Percentiles rank a stretch among this genome's conserved stretches.
phyloP scores from a whole-genome alignment of 2,329 filamentous ascomycete genomes.

The Emergomyces pasteurianus region DNA sequence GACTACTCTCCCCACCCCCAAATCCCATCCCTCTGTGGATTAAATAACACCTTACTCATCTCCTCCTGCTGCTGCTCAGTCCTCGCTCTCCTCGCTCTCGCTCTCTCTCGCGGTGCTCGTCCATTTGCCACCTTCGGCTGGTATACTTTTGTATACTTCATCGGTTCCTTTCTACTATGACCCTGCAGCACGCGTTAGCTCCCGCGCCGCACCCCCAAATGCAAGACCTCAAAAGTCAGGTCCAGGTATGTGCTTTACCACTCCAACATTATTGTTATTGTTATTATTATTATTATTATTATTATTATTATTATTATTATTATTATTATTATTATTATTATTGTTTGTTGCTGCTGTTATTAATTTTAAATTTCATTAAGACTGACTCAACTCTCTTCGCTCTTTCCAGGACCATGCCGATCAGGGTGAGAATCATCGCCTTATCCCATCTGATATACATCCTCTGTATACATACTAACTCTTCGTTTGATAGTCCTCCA shows the following conservation, averaged over 20 bases:
- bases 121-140: background rate
- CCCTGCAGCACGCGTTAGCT: slow-evolving; percentile 36
- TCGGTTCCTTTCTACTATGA: background rate
- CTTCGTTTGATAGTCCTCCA: slow-evolving; percentile 41
- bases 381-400: background rate
- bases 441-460: no score
- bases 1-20: slow-evolving; percentile 8
- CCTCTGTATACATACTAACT: background rate
- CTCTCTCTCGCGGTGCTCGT: no score
- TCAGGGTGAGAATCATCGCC: slow-evolving; percentile 30
- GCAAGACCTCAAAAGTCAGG: slow-evolving; percentile 22
- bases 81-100: no score
- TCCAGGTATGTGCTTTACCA: slow-evolving; percentile 41
- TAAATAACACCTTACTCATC: slow-evolving; percentile 5
- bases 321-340: background rate
- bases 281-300: no score
- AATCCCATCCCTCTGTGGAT: background rate
- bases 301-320: background rate
- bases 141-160: background rate
- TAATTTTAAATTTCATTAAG: slow-evolving; percentile 13
- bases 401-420: slow-evolving; percentile 31
- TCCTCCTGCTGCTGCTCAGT: no score
- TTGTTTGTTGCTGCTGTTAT: no score
- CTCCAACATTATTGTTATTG: no score
- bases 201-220: slow-evolving; percentile 38